A percentile compares a stretch with the other conserved stretches of the same genome.
Conservation (phyloP, 202 grass and related monocot genomes). For the Panicum hallii region DNA sequence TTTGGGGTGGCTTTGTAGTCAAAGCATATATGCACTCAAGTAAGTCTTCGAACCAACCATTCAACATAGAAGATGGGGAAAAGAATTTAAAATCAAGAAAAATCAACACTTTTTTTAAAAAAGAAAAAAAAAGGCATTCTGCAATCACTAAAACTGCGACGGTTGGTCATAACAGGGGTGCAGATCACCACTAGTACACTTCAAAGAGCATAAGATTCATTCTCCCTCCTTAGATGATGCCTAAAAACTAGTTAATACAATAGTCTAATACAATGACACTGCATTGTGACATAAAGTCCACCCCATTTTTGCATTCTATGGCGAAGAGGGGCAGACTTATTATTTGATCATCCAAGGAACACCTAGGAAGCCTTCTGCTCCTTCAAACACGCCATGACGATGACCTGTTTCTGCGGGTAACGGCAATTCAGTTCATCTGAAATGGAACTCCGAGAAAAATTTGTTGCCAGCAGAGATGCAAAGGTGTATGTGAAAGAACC, state of each 20-base stretch:
- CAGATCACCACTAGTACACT: not conserved
- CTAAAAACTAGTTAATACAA: conserved; percentile 15
- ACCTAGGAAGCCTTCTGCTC: not conserved
- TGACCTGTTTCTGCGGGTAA: conserved; percentile 27
- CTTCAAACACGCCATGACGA: conserved; percentile 6
- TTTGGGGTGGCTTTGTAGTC: too few species aligned
- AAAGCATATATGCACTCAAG: not conserved
- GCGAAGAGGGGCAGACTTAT: not conserved
- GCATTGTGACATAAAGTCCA: not conserved
- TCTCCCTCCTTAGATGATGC: not conserved
- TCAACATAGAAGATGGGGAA: not conserved
- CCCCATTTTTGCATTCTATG: conserved; percentile 21
- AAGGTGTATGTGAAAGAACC: not conserved
- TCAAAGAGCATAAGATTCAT: conserved; percentile 21
- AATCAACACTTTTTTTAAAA: not conserved
- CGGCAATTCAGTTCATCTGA: conserved; percentile 27
- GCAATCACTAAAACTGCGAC: not conserved
- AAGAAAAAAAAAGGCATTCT: not conserved
- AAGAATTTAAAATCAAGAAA: not conserved
- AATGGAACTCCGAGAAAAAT: not conserved
- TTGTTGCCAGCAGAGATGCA: not conserved
- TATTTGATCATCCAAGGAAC: conserved; percentile 33
- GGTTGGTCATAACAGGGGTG: not conserved
- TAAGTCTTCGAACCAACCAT: not conserved
- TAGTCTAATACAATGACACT: not conserved